These are phyloP conservation scores for Datisca glomerata DNA, from an alignment of 306 rosid genomes.

Conservation along the genomic window DNA sequence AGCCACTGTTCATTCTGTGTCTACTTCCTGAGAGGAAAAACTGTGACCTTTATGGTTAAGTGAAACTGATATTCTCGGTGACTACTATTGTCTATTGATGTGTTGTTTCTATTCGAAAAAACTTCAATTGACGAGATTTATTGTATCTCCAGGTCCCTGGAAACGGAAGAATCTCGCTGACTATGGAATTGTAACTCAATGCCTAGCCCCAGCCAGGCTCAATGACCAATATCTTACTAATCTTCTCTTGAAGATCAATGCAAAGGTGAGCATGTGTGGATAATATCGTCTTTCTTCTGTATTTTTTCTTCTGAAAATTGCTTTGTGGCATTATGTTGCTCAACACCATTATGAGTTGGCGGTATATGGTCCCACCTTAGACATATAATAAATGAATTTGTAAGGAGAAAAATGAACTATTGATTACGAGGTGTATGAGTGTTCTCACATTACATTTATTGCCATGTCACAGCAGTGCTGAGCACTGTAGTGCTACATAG, in stretches of 20 bases:
- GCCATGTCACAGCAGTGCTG: too few relatives aligned
- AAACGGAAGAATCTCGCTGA: constrained; percentile 65
- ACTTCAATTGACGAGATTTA: constrained; percentile 1
- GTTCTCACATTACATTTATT: too few relatives aligned
- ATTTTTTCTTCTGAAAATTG: too few relatives aligned
- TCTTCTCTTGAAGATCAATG: constrained; percentile 77
- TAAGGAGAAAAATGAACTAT: too few relatives aligned
- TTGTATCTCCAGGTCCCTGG: constrained; percentile 66
- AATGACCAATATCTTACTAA: constrained; percentile 87
- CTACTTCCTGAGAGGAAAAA: constrained; percentile 87
- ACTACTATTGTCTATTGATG: not conserved
- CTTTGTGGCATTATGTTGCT: too few relatives aligned
- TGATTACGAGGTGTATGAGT: too few relatives aligned
- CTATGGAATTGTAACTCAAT: constrained; percentile 68
- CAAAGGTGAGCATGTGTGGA: constrained; percentile 68
- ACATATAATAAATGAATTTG: too few relatives aligned
- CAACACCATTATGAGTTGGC: too few relatives aligned
- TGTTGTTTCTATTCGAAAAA: not conserved
- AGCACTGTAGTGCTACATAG: too few relatives aligned
- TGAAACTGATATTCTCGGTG: too few relatives aligned
- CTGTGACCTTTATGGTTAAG: constrained; percentile 75
- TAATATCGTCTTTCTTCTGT: too few relatives aligned
- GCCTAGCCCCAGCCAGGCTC: constrained; percentile 68
- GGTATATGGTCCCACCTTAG: too few relatives aligned
- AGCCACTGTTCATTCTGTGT: constrained; percentile 68